Evolutionary conservation across 83 land plant genomes (phyloP).

Genomic region (Picea abies): DNA sequence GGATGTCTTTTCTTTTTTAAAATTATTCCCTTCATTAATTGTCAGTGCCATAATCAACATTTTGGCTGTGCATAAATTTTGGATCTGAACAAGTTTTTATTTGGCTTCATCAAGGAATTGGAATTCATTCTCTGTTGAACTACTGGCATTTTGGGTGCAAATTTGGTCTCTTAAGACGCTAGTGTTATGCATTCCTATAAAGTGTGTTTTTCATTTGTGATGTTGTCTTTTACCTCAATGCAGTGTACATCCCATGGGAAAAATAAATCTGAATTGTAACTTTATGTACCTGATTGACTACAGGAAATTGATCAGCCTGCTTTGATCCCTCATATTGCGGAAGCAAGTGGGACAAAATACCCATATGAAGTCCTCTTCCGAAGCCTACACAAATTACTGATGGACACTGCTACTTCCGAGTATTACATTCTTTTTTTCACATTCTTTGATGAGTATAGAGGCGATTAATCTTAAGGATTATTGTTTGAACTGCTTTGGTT

Average conservation of each 20-base stretch:
- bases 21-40: not conserved
- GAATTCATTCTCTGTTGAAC: too few relatives aligned
- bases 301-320: constrained; percentile 99
- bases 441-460: constrained; percentile 2
- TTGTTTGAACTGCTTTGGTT: not conserved
- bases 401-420: constrained; percentile 99
- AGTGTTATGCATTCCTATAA: too few relatives aligned
- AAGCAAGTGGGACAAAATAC: constrained; percentile 90
- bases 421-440: constrained; percentile 26
- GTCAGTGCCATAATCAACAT: not conserved
- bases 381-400: constrained; percentile 97
- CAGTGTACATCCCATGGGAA: not conserved
- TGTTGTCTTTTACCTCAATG: not conserved
- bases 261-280: not conserved
- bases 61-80: not conserved
- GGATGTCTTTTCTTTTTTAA: not conserved
- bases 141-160: too few relatives aligned
- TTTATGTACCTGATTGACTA: not conserved
- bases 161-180: too few relatives aligned
- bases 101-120: too few relatives aligned
- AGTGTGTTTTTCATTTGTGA: too few relatives aligned
- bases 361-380: constrained; percentile 99
- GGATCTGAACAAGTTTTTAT: too few relatives aligned
- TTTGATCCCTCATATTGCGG: constrained; percentile 99
- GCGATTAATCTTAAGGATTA: not conserved